These are phyloP conservation scores for Cladophialophora psammophila DNA, from an alignment of 2,329 filamentous ascomycete genomes.

Conservation along the genomic window DNA sequence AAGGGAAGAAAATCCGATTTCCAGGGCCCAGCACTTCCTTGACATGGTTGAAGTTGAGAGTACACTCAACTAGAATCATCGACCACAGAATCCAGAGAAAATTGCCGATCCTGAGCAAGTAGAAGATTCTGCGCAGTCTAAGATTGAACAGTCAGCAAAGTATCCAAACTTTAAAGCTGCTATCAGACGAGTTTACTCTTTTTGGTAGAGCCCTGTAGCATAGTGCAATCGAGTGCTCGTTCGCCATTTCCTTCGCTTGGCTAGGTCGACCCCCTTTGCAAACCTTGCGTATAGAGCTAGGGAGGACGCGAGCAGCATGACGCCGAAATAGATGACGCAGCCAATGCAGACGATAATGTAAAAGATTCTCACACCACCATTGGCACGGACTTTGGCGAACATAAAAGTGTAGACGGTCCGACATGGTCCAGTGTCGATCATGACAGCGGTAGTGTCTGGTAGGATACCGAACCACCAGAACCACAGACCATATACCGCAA, in stretches of 20 bases:
- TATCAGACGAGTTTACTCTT: constrained; percentile 18
- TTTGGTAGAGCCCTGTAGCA: constrained; percentile 26
- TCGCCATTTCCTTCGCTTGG: constrained; percentile 19
- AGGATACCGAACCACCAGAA: constrained; percentile 24
- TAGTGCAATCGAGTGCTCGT: constrained; percentile 32
- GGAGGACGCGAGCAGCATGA: constrained; percentile 20
- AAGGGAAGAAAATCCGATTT: constrained; percentile 26
- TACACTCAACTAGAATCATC: constrained; percentile 28
- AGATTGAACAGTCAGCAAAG: constrained; percentile 3
- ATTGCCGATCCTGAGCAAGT: constrained; percentile 26
- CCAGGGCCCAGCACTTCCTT: constrained; percentile 29
- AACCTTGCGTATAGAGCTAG: constrained; percentile 15
- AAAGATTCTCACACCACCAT: constrained; percentile 27
- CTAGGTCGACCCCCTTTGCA: constrained; percentile 14
- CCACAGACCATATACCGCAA: constrained; percentile 24
- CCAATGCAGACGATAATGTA: constrained; percentile 29
- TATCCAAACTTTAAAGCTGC: background rate
- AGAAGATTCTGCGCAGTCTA: constrained; percentile 24
- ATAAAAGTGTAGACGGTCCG: constrained; percentile 30
- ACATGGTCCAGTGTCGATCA: constrained; percentile 23
- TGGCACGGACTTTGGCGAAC: constrained; percentile 28
- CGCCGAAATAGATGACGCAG: constrained; percentile 24
- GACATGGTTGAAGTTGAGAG: constrained; percentile 29
- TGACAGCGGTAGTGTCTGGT: constrained; percentile 11
- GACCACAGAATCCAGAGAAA: constrained; percentile 27